These are phyloP conservation scores for Xerocomellus amylosporus DNA, from an alignment of 768 basidiomycete species.

Conservation along the genomic window DNA sequence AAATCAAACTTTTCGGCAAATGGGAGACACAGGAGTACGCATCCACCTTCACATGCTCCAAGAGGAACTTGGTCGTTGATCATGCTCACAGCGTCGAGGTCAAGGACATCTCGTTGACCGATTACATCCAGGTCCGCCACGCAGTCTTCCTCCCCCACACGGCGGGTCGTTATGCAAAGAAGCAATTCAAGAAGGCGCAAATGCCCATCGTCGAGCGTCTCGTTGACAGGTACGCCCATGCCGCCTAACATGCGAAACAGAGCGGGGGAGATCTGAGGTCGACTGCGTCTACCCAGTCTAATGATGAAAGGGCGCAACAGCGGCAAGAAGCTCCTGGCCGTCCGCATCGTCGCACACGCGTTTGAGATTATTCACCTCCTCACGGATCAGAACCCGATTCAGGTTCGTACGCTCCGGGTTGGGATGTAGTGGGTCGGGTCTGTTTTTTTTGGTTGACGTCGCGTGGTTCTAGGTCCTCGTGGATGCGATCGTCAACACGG, in stretches of 20 bases:
- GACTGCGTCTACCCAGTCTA: no score
- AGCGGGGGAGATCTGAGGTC: not conserved
- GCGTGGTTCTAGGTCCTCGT: constrained; percentile 70
- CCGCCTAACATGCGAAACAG: not conserved
- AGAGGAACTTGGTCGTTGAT: constrained; percentile 15
- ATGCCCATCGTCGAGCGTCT: constrained; percentile 99
- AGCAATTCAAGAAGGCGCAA: constrained; percentile 99
- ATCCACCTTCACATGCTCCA: not conserved
- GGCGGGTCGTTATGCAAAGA: constrained; percentile 98
- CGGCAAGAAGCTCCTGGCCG: constrained; percentile 37
- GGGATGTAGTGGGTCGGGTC: no score
- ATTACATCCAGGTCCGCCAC: constrained; percentile 99
- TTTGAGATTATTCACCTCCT: constrained; percentile 99
- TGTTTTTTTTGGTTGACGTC: not conserved
- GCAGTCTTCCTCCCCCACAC: constrained; percentile 98
- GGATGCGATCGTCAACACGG: constrained; percentile 99
- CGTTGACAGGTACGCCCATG: constrained; percentile 77
- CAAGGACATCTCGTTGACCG: constrained; percentile 97
- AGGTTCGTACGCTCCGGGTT: constrained; percentile 51
- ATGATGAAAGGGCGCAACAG: no score
- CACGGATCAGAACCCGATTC: constrained; percentile 99
- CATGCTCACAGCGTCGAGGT: constrained; percentile 76
- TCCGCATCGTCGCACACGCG: constrained; percentile 98
- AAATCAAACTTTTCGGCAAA: constrained; percentile 97
- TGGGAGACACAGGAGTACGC: constrained; percentile 98